A percentile compares a stretch with the other conserved stretches of the same genome.
Conservation (phyloP, 2,329 filamentous ascomycete genomes). For the Paracoccidioides brasiliensis region DNA sequence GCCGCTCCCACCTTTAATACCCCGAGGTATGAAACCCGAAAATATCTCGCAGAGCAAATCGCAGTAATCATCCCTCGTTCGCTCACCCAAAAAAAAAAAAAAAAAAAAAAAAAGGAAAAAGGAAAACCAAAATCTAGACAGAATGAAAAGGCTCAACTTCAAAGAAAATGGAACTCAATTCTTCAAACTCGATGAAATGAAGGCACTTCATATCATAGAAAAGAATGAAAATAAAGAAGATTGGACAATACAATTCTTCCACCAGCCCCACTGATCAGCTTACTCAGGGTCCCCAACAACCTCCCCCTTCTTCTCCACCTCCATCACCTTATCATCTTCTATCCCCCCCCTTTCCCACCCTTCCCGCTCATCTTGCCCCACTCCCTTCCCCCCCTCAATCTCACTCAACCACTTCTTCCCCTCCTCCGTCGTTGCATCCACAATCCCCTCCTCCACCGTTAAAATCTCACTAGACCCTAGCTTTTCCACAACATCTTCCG, state of each 20-base stretch:
- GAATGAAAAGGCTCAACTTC: background rate
- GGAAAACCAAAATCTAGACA: background rate
- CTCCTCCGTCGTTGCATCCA: constrained; percentile 85
- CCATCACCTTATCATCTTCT: constrained; percentile 33
- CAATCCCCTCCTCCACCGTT: constrained; percentile 82
- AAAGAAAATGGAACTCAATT: background rate
- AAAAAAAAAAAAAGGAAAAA: background rate
- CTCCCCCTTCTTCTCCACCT: constrained; percentile 12
- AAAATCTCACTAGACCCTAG: constrained; percentile 76
- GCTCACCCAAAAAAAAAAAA: background rate
- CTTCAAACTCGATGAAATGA: background rate
- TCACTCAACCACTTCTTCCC: constrained; percentile 66
- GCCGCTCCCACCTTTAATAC: background rate
- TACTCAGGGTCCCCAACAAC: constrained; percentile 25
- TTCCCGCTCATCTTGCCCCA: constrained; percentile 52
- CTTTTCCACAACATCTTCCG: constrained; percentile 70
- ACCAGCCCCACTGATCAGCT: constrained; percentile 1
- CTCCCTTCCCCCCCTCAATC: constrained; percentile 47
- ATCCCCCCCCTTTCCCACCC: constrained; percentile 64
- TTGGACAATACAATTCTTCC: no score
- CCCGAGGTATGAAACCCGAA: no score
- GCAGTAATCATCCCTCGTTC: background rate
- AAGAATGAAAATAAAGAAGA: no score
- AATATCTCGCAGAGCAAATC: background rate
- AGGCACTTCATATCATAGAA: no score